These are phyloP conservation scores for Teunomyces atbi DNA, from an alignment of 805 yeast genomes.

Conservation along the genomic window DNA sequence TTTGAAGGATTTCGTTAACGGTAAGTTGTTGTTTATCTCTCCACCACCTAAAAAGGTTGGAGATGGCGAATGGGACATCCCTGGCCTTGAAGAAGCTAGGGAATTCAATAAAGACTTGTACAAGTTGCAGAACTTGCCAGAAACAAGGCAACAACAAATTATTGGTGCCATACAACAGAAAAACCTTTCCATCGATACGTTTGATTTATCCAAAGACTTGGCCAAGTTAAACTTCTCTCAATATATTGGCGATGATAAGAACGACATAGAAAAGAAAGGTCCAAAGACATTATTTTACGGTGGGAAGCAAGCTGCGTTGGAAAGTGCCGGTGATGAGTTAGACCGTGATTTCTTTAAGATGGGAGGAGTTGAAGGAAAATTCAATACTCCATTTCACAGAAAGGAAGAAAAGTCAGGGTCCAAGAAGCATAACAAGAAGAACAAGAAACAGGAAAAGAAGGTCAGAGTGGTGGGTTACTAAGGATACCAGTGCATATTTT, in stretches of 20 bases:
- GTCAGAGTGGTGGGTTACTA: slow-evolving; percentile 18
- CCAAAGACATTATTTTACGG: slow-evolving; percentile 58
- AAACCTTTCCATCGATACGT: slow-evolving; percentile 47
- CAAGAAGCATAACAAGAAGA: slow-evolving; percentile 73
- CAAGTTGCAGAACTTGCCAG: slow-evolving; percentile 63
- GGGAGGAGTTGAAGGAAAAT: slow-evolving; percentile 60
- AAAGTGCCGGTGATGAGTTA: slow-evolving; percentile 75
- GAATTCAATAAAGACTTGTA: slow-evolving; percentile 75
- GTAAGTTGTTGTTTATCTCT: slow-evolving; percentile 76
- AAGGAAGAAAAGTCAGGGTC: slow-evolving; percentile 21
- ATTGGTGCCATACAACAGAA: slow-evolving; percentile 59
- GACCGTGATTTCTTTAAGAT: slow-evolving; percentile 83
- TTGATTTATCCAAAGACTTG: slow-evolving; percentile 70
- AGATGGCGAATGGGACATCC: slow-evolving; percentile 58
- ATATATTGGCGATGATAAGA: slow-evolving; percentile 50
- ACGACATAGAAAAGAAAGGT: slow-evolving; percentile 24
- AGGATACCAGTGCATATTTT: background rate
- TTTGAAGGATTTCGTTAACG: slow-evolving; percentile 91
- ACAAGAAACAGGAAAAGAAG: slow-evolving; percentile 61
- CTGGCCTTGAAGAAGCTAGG: slow-evolving; percentile 38
- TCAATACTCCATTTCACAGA: slow-evolving; percentile 74
- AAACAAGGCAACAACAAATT: slow-evolving; percentile 70
- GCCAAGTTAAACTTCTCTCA: slow-evolving; percentile 73
- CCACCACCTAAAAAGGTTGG: slow-evolving; percentile 76
- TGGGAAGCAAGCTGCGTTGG: slow-evolving; percentile 78